These are phyloP conservation scores for Backusella psychrophila DNA, from an alignment of 192 early-diverging fungal species.

Conservation along the genomic window DNA sequence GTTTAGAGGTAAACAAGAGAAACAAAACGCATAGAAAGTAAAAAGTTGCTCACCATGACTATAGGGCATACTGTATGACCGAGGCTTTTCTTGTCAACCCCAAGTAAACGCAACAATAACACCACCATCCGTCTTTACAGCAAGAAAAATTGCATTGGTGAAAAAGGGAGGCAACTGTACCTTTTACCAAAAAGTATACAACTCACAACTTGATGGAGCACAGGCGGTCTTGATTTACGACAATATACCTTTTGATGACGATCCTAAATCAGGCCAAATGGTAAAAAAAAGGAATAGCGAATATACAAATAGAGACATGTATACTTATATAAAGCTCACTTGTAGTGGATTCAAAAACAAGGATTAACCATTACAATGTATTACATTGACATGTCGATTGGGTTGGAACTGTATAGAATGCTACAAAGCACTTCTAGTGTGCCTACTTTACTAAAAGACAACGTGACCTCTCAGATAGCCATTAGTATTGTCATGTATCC, in stretches of 20 bases:
- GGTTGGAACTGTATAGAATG: conserved; percentile 13
- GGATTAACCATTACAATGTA: conserved; percentile 20
- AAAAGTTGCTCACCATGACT: neutral
- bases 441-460: neutral
- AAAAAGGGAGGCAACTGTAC: conserved; percentile 29
- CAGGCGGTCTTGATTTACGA: conserved; percentile 38
- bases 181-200: conserved; percentile 34
- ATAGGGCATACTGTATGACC: conserved; percentile 33
- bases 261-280: conserved; percentile 17
- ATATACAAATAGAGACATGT: neutral
- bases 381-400: conserved; percentile 20
- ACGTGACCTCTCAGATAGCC: conserved; percentile 18
- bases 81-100: conserved; percentile 19
- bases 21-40: neutral
- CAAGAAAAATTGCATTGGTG: conserved; percentile 30
- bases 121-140: neutral
- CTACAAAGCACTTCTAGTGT: conserved; percentile 9
- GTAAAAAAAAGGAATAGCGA: conserved; percentile 1
- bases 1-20: conserved; percentile 12
- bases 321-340: neutral
- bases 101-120: conserved; percentile 5
- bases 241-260: conserved; percentile 23
- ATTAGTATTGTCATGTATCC: conserved; percentile 27
- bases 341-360: conserved; percentile 18
- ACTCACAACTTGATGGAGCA: conserved; percentile 34